Base-by-base conservation (phyloP, 441 rosid genomes). In the Pelargonium citronellum region DNA sequence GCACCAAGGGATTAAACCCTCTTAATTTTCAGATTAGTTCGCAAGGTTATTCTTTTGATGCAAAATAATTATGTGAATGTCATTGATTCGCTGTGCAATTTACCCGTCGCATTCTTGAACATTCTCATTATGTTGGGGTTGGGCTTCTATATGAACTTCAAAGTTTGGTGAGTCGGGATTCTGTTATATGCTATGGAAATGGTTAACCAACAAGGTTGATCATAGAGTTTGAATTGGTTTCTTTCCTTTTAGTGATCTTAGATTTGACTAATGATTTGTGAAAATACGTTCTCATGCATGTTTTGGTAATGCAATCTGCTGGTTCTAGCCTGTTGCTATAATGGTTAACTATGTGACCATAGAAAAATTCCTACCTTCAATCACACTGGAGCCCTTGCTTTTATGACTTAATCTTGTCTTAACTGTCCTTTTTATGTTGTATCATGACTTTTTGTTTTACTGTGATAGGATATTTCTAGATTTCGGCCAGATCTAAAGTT, bases 401-500 rank as follows among this genome's bases (percentile, higher is more conserved):
- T 60, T 60, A 20, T 9, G 64, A 20, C 37, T 60, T 60, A 24
- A 60, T 20, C 37, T 4, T 20, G 37, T 20, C n/a, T 60, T 20
- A 60, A 60, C 22, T 60, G 3, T 60, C 11, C 19, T 43, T 22
- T 71, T 22, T 37, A 20, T 34, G 58, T 53, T 66, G 22, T 67
- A 27, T 13, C 6, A 58, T 64, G 66, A 60, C 22, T 53, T 46
- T 58, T 37, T 77, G 66, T 68, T 60, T 67, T 43, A 79, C 55
- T 68, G 66, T 70, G 66, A 76, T 71, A 92, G 97, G 98, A 92
- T 83, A 86, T 95, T 73, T 77, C 95, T 0, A 87, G 96, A 72
- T 92, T 85, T 76, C 84, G 99, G 68, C 87, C 92, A 46, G 99
- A 95, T 82, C 78, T 95, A 71, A 92, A 92, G 84, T 80, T 95